Evolutionary conservation across 441 rosid species (phyloP), one percentile per base, ranked within the genome.

Genomic region (Melastoma candidum): DNA sequence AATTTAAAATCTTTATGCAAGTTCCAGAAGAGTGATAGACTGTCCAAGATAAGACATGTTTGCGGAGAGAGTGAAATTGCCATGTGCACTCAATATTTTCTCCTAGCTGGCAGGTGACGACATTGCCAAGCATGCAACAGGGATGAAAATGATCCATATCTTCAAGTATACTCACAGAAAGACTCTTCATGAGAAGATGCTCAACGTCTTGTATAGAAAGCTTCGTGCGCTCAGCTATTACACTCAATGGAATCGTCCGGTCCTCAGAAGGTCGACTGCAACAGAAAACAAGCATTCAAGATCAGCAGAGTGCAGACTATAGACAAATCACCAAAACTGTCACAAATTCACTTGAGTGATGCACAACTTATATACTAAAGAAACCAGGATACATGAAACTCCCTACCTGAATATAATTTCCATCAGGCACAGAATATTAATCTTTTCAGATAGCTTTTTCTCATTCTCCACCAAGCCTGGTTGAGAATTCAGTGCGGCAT

Each of bases 101-200:
- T 17, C 22, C 53, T 29, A 49, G 29, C 26, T 49, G 29, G 29
- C 12, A 51, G 13, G 26, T 12, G 13, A 9, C 26, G 5, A 12
- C 7, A 51, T 51, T 14, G 22, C 55, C 2, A 14, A 32, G 29
- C 45, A 27, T 27, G 25, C 44, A 49, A 46, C 44, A 50, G 9
- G 55, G 32, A 2, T 7, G 53, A 24, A 7, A 13, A 41, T 54
- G 36, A 54, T 12, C 25, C 36, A 29, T 29, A 29, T 29, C 36
- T 17, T 3, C 29, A 36, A 25, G 53, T 14, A 47, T 32, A 77
- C 96, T 82, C 63, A 93, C 99, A 11, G 97, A 93, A 36, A 90
- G 79, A 57, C 90, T 78, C 83, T 90, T 90, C 92, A 90, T 83
- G 65, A 90, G 85, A 63, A 90, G 98, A 79, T 89, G 88, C 70